Percentiles rank a stretch among this genome's conserved stretches.
Conservation (phyloP, 148 eudicot species). For the Camellia sinensis region DNA sequence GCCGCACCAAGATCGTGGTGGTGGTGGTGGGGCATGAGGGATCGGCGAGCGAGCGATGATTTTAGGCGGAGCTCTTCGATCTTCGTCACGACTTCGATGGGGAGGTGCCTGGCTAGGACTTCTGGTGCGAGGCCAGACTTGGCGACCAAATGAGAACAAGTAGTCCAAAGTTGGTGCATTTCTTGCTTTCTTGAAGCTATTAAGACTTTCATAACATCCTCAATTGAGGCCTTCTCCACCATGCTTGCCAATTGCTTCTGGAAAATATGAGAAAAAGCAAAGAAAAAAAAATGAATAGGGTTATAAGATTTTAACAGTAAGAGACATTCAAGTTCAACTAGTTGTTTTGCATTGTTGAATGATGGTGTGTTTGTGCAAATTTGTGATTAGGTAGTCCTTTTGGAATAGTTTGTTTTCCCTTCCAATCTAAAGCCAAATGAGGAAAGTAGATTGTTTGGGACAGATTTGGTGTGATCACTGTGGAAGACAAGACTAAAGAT, state of each 20-base stretch:
- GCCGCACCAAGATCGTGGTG: slow-evolving; percentile 36
- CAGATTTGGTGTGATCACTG: slow-evolving; percentile 36
- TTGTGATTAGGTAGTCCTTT: slow-evolving; percentile 13
- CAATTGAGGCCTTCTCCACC: slow-evolving; percentile 97
- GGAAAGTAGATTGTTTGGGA: slow-evolving; percentile 31
- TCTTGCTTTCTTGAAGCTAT: slow-evolving; percentile 94
- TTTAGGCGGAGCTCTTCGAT: slow-evolving; percentile 87
- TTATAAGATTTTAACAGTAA: neutral
- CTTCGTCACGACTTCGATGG: slow-evolving; percentile 67
- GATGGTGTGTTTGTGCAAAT: neutral
- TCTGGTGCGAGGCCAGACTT: slow-evolving; percentile 91
- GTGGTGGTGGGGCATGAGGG: slow-evolving; percentile 49
- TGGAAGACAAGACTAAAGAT: slow-evolving; percentile 62
- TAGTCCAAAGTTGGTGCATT: slow-evolving; percentile 90
- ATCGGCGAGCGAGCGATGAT: slow-evolving; percentile 53
- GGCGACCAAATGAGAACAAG: slow-evolving; percentile 82
- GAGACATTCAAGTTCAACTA: neutral
- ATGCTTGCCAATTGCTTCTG: slow-evolving; percentile 88
- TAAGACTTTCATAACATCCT: slow-evolving; percentile 93
- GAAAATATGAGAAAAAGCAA: slow-evolving; percentile 9
- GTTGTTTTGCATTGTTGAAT: neutral
- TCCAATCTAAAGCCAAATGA: slow-evolving; percentile 21
- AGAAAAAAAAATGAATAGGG: neutral
- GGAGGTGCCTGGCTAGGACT: slow-evolving; percentile 89
- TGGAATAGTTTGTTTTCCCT: slow-evolving; percentile 19